Base-by-base conservation (phyloP, 768 basidiomycete genomes). In the Tricholoma sp. region DNA sequence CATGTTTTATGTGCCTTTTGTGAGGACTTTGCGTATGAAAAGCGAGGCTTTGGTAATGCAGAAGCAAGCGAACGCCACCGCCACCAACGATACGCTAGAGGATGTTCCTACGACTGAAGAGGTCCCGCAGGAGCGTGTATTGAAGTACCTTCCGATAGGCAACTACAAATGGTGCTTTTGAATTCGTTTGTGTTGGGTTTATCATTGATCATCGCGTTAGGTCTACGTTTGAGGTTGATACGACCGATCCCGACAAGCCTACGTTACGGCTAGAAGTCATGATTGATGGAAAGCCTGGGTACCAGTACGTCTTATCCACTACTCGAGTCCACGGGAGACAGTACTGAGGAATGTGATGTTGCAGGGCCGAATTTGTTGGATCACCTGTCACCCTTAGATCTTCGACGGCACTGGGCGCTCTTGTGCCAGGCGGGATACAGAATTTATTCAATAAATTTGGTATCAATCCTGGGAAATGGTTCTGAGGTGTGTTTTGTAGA, bases 151-250 rank as follows among this genome's bases (percentile, higher is more conserved):
- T 17, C 78, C 85, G 0, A 70, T 72, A 20, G 88, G 89, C 11
- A 87, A 88, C 64, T 74, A 76, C 60, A 89, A 89, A 68, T 87
- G 85, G 85, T 84, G 39, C 42, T 74, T 44, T 34, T 42, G 48
- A 33, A 18, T 24, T 49, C 52, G 5, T 24, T 18, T 37, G 6
- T 15, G n/a, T 11, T n/a, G 12, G 11, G 31, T 53, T 33, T 36
- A 15, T 48, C 32, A 15, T 52, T 54, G 34, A 39, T 51, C 24
- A n/a, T 39, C 11, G 32, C 34, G 44, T 17, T 13, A 88, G 85
- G 82, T 82, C 86, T 1, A 69, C 83, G 0, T 77, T 92, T 45
- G 86, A 88, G 65, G 72, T 92, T 24, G 85, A 92, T 64, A 88
- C 86, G 1, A 74, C 76, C 29, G 73, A 85, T 60, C 61, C 68